Conservation (phyloP, 164 flowering plant genomes). For the Piper betle region DNA sequence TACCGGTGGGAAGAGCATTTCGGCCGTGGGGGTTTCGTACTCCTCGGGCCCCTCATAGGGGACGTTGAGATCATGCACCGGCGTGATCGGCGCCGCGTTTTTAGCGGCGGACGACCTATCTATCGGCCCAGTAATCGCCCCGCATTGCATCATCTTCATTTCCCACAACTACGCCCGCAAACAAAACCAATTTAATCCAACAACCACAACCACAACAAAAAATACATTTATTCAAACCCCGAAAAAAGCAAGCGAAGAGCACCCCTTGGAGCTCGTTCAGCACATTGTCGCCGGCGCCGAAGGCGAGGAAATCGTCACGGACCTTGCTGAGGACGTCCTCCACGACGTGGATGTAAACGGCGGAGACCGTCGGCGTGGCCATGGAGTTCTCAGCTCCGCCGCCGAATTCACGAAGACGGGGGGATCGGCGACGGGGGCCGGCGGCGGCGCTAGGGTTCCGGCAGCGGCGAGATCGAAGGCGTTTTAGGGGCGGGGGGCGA, state of each 20-base stretch:
- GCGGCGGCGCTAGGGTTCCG: constrained; percentile 9
- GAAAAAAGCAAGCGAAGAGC: constrained; percentile 2
- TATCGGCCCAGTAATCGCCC: constrained; percentile 51
- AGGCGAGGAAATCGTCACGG: constrained; percentile 65
- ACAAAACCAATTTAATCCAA: constrained; percentile 3
- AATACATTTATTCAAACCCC: not conserved
- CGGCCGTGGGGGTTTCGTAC: constrained; percentile 96
- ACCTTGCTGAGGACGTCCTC: constrained; percentile 86
- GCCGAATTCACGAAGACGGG: not conserved
- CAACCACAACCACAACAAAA: not conserved
- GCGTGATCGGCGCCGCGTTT: constrained; percentile 27
- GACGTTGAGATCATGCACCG: constrained; percentile 90
- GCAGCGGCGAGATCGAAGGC: not conserved
- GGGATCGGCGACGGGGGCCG: not conserved
- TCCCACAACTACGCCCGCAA: constrained; percentile 61
- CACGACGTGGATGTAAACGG: constrained; percentile 69
- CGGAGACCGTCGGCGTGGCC: constrained; percentile 46
- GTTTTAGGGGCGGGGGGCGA: not conserved
- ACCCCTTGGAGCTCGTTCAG: constrained; percentile 85
- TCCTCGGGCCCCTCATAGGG: constrained; percentile 92
- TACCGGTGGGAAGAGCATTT: constrained; percentile 91
- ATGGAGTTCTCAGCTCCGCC: constrained; percentile 7
- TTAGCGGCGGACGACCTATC: constrained; percentile 44
- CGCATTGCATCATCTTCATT: constrained; percentile 80
- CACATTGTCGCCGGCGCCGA: constrained; percentile 63